Conservation (phyloP, 257 asterid genomes). For the Penstemon davidsonii region DNA sequence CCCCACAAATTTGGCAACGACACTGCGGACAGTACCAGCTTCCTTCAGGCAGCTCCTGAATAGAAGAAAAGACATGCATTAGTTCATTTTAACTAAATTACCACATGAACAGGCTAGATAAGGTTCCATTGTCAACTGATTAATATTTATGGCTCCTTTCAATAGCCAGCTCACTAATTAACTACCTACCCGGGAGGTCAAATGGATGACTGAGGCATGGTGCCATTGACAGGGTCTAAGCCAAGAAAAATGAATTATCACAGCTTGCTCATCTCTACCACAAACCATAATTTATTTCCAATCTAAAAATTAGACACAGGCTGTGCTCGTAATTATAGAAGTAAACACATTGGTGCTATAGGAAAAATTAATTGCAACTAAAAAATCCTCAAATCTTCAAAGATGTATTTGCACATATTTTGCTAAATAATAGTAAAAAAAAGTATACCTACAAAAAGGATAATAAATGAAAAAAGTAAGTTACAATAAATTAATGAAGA, state of each 20-base stretch:
- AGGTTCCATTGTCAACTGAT: conserved; percentile 2
- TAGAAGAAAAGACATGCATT: conserved; percentile 13
- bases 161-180: not conserved
- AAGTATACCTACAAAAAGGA: not conserved
- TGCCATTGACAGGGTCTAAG: not conserved
- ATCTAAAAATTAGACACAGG: conserved; percentile 11
- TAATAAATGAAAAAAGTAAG: conserved; percentile 3
- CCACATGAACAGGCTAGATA: conserved; percentile 21
- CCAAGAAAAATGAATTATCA: not conserved
- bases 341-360: not conserved
- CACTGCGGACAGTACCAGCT: conserved; percentile 97
- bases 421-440: not conserved
- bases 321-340: not conserved
- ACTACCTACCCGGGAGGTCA: not conserved
- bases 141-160: conserved; percentile 4
- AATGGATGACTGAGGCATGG: not conserved
- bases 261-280: conserved; percentile 17
- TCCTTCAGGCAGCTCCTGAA: conserved; percentile 96
- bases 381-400: conserved; percentile 10
- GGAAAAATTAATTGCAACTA: conserved; percentile 6
- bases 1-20: conserved; percentile 83
- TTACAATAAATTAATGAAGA: conserved; percentile 16
- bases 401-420: conserved; percentile 2
- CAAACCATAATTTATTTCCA: conserved; percentile 15
- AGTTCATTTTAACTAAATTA: not conserved